phyloP scores from a whole-genome alignment of 108 stramenopile genomes.

The Hondaea fermentalgiana region DNA sequence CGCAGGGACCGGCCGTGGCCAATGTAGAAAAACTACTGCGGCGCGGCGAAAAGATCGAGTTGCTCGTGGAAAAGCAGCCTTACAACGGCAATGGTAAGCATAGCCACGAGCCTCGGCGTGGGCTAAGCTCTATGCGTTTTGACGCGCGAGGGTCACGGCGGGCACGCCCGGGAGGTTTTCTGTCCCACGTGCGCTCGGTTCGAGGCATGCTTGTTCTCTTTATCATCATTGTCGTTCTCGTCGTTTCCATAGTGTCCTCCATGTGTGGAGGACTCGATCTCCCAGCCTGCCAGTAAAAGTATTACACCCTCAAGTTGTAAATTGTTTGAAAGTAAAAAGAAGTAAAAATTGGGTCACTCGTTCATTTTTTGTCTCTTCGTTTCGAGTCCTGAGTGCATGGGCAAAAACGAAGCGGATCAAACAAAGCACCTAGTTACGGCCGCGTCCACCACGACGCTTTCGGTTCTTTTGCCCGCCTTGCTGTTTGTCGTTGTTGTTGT shows the following conservation, averaged over 20 bases:
- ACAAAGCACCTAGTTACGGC: background rate
- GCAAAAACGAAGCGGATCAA: background rate
- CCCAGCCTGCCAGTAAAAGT: background rate
- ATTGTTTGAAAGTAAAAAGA: background rate
- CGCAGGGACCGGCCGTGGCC: conserved; percentile 82
- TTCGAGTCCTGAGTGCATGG: background rate
- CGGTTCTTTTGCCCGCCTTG: no score
- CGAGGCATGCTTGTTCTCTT: background rate
- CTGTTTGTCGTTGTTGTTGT: background rate
- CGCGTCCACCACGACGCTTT: background rate
- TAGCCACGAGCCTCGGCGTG: background rate
- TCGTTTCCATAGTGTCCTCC: background rate
- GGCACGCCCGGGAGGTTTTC: background rate
- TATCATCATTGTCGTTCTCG: background rate
- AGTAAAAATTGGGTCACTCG: background rate
- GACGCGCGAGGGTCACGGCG: background rate
- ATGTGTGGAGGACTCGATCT: background rate
- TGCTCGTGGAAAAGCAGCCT: conserved; percentile 70
- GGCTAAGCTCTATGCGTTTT: background rate
- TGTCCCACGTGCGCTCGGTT: background rate
- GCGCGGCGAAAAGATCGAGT: conserved; percentile 94
- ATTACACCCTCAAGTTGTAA: background rate
- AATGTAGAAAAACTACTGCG: conserved; percentile 90
- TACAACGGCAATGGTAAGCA: conserved; percentile 72
- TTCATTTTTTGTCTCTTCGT: background rate